phyloP scores from a whole-genome alignment of 2,329 filamentous ascomycete genomes.

The Alternaria alternata region DNA sequence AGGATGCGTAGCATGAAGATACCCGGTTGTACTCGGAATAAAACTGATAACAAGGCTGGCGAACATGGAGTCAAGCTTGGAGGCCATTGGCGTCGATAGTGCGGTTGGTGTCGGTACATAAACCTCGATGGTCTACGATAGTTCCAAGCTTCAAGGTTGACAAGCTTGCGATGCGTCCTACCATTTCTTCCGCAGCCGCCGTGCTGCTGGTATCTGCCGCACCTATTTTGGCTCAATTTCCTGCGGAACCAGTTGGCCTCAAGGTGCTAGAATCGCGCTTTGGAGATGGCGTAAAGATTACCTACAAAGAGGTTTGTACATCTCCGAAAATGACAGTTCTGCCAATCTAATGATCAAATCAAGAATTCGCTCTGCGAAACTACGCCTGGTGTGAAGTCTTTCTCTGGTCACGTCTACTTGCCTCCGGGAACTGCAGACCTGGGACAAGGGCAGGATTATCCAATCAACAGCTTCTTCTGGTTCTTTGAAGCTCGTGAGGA shows the following conservation, averaged over 20 bases:
- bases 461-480: slow-evolving; percentile 49
- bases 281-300: slow-evolving; percentile 33
- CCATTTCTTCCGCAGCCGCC: slow-evolving; percentile 1
- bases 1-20: not conserved
- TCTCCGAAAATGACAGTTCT: not conserved
- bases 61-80: slow-evolving; percentile 5
- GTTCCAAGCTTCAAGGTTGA: not conserved
- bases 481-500: slow-evolving; percentile 63
- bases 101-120: slow-evolving; percentile 2
- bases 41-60: slow-evolving; percentile 2
- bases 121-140: not conserved
- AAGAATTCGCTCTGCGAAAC: slow-evolving; percentile 61
- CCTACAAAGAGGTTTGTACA: slow-evolving; percentile 34
- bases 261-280: slow-evolving; percentile 31
- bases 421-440: slow-evolving; percentile 27
- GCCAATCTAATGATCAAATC: not conserved
- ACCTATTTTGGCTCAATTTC: slow-evolving; percentile 23
- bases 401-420: slow-evolving; percentile 58
- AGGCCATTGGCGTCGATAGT: slow-evolving; percentile 4
- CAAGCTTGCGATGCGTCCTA: slow-evolving; percentile 12
- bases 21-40: not conserved
- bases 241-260: slow-evolving; percentile 17
- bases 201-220: slow-evolving; percentile 16
- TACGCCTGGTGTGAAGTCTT: slow-evolving; percentile 61
- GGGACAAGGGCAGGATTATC: slow-evolving; percentile 31